Conservation (phyloP, 2,329 filamentous ascomycete species). For the Rutstroemia sp. region DNA sequence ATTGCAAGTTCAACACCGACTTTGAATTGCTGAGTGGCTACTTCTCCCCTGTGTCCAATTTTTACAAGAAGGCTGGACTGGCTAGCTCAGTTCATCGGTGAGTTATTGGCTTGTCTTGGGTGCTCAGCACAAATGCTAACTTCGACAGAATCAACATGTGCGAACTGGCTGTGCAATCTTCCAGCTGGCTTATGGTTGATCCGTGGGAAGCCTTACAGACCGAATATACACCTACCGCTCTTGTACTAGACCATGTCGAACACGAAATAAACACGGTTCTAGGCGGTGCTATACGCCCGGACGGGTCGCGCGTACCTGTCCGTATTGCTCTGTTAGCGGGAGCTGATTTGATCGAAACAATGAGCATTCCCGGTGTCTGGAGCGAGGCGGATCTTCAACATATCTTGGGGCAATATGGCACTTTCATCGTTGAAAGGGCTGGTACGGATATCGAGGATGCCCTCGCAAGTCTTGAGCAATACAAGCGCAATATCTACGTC, state of each 20-base stretch:
- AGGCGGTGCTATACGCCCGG: constrained; percentile 62
- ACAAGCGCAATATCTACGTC: constrained; percentile 65
- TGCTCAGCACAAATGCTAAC: constrained; percentile 1
- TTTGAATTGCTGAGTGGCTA: constrained; percentile 87
- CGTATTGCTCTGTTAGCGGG: constrained; percentile 78
- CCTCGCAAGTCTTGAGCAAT: constrained; percentile 70
- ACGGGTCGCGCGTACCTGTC: constrained; percentile 55
- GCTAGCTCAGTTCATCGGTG: constrained; percentile 64
- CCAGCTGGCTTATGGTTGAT: constrained; percentile 79
- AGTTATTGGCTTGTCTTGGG: constrained; percentile 10
- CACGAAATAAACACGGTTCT: constrained; percentile 77
- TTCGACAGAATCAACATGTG: constrained; percentile 68
- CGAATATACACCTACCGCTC: constrained; percentile 80
- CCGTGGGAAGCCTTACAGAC: constrained; percentile 82
- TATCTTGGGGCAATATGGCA: constrained; percentile 76
- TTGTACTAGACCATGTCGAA: constrained; percentile 86
- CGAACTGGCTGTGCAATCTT: constrained; percentile 68
- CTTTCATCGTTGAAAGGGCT: constrained; percentile 79
- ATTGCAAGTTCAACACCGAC: constrained; percentile 63
- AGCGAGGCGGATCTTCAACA: constrained; percentile 77
- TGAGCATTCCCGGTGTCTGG: constrained; percentile 62
- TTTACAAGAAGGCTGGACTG: constrained; percentile 72
- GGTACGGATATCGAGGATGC: constrained; percentile 88
- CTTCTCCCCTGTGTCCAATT: constrained; percentile 57
- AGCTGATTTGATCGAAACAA: constrained; percentile 66